Base-by-base conservation (phyloP, 2,329 filamentous ascomycete genomes). In the Fonsecaea erecta region DNA sequence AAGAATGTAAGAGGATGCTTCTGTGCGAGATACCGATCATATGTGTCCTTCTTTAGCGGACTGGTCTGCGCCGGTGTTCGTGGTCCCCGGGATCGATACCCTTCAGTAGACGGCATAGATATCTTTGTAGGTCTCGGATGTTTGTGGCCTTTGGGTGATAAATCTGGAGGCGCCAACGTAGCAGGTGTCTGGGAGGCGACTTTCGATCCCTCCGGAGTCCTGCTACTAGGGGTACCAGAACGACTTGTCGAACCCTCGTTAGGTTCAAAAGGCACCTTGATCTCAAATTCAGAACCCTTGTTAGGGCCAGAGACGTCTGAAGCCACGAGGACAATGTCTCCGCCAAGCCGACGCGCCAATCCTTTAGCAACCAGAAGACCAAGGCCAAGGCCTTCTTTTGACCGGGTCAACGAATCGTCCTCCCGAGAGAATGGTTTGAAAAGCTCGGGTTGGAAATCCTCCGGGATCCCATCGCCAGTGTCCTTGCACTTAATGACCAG, bases 281-380 rank as follows among this genome's bases (percentile, higher is more conserved):
- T 86, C 70, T 90, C 85, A 73, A 91, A 91, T 69, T 90, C 87
- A 0, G 87, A 86, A 11, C 89, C 89, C 71, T 83, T 85, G 34
- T 81, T 76, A 9, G 86, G 83, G 0, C 87, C 88, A 8, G 82
- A 79, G 0, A 87, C 88, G 34, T 86, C 84, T 3, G 89, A 89
- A 56, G 84, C 82, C 48, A 87, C 82, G 70, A 88, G 86, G 58
- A 85, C 83, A 21, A 91, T 77, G 75, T 91, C 88, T 16, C 89
- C 89, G 28, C 88, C 87, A 62, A 91, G 83, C 73, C 88, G 89
- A 60, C 88, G 82, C 4, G 88, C 86, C 52, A 90, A 80, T 2
- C 88, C 88, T 75, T 90, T 91, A 0, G 88, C 89, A n/a, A 91
- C 89, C 72, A 91, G 82, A 11, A 91, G 77, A 30, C 89, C 88